These are phyloP conservation scores for Pythium myriotylum DNA, from an alignment of 352 stramenopile species.

Conservation along the genomic window DNA sequence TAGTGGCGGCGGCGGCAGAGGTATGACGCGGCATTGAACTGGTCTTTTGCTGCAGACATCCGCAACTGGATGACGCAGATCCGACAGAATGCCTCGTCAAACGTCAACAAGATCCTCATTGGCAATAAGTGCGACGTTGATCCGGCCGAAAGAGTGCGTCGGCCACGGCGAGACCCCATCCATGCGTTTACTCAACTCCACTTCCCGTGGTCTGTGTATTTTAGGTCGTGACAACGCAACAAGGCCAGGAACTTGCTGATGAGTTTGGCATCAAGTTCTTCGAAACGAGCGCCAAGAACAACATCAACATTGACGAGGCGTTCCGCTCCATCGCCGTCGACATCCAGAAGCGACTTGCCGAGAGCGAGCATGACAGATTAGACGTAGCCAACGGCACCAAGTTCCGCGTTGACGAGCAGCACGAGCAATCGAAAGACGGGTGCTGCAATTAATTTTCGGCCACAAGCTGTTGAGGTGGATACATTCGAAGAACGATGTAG, in stretches of 20 bases:
- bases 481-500: not conserved
- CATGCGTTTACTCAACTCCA: slow-evolving; percentile 1
- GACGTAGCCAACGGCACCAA: slow-evolving; percentile 86
- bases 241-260: slow-evolving; percentile 92
- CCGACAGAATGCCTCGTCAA: slow-evolving; percentile 98
- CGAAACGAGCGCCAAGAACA: slow-evolving; percentile 93
- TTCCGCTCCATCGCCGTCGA: slow-evolving; percentile 89
- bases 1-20: too few species aligned
- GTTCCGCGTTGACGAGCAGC: slow-evolving; percentile 84
- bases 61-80: slow-evolving; percentile 93
- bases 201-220: slow-evolving; percentile 2
- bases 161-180: too few species aligned
- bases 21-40: not conserved
- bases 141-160: slow-evolving; percentile 91
- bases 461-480: not conserved
- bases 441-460: slow-evolving; percentile 79
- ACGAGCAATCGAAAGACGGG: slow-evolving; percentile 76
- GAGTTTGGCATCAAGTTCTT: slow-evolving; percentile 96
- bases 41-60: slow-evolving; percentile 53
- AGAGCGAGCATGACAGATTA: slow-evolving; percentile 90
- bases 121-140: slow-evolving; percentile 99
- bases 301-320: slow-evolving; percentile 92
- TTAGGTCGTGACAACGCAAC: slow-evolving; percentile 91
- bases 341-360: slow-evolving; percentile 85
- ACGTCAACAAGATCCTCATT: slow-evolving; percentile 99